Conservation (phyloP, 345 rosid species). For the Draba incana region DNA sequence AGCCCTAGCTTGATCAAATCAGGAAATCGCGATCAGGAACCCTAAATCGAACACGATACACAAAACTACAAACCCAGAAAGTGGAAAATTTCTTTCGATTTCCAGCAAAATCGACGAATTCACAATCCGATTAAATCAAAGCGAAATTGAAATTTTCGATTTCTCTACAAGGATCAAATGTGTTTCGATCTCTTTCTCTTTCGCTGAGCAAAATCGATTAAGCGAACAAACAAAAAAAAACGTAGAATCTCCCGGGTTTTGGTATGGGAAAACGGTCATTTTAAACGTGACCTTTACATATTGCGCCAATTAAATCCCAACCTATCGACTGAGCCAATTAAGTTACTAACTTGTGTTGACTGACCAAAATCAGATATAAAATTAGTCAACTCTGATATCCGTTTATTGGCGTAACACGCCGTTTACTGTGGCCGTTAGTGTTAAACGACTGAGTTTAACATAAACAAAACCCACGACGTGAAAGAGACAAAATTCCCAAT, state of each 20-base stretch:
- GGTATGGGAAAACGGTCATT: neutral
- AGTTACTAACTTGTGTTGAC: no score
- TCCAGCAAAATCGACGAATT: constrained; percentile 18
- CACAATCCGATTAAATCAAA: constrained; percentile 5
- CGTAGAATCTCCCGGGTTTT: constrained; percentile 45
- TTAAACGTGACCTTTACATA: no score
- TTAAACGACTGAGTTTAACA: no score
- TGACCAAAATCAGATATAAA: no score
- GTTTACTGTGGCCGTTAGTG: no score
- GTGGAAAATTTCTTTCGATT: neutral
- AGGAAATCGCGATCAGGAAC: neutral
- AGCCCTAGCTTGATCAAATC: constrained; percentile 28
- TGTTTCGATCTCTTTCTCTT: constrained; percentile 29
- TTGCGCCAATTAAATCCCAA: no score
- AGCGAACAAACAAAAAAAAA: neutral
- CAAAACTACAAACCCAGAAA: constrained; percentile 37
- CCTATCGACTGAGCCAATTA: no score
- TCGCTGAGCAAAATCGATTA: constrained; percentile 29
- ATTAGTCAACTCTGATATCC: no score
- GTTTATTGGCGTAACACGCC: no score
- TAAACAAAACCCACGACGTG: no score
- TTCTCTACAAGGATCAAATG: neutral
- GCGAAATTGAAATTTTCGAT: neutral
- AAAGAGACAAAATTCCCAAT: no score
- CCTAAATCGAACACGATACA: constrained; percentile 21